These are phyloP conservation scores for Ophiocordyceps camponoti-leonardi DNA, from an alignment of 2,329 filamentous ascomycete genomes.

Conservation along the genomic window DNA sequence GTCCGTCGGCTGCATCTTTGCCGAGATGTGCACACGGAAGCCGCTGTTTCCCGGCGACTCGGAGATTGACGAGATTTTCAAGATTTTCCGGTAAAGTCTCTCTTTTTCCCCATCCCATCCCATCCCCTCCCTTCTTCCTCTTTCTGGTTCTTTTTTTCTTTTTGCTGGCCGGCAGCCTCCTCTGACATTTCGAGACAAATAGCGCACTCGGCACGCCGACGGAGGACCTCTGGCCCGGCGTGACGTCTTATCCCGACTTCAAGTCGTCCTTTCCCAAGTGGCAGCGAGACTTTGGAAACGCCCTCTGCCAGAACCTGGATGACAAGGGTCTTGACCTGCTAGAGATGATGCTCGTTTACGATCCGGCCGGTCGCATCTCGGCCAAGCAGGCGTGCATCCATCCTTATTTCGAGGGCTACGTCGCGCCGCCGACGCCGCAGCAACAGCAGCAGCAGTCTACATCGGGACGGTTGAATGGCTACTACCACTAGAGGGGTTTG, in stretches of 20 bases:
- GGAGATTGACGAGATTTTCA: slow-evolving; percentile 31
- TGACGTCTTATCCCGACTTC: slow-evolving; percentile 90
- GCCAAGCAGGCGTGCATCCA: slow-evolving; percentile 78
- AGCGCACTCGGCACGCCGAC: slow-evolving; percentile 69
- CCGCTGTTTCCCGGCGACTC: slow-evolving; percentile 85
- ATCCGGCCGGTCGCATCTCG: slow-evolving; percentile 72
- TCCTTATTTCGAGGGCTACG: slow-evolving; percentile 51
- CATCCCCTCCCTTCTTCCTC: not conserved
- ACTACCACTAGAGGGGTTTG: slow-evolving; percentile 17
- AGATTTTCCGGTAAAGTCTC: slow-evolving; percentile 50
- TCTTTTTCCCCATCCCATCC: no score
- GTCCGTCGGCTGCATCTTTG: slow-evolving; percentile 88
- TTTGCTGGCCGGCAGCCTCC: not conserved
- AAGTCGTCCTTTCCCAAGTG: slow-evolving; percentile 87
- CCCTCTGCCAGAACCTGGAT: slow-evolving; percentile 58
- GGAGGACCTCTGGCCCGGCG: slow-evolving; percentile 72
- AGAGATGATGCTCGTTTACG: slow-evolving; percentile 63
- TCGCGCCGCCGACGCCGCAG: slow-evolving; percentile 3
- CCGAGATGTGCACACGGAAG: slow-evolving; percentile 90
- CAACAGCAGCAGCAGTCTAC: slow-evolving; percentile 10
- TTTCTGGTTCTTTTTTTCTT: not conserved
- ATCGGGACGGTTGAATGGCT: slow-evolving; percentile 14
- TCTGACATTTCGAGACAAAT: not conserved
- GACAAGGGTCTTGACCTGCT: slow-evolving; percentile 51
- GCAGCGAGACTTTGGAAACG: slow-evolving; percentile 49